A percentile compares a stretch with the other conserved stretches of the same genome.
Evolutionary conservation across 2,329 filamentous ascomycete species (phyloP).

Genomic region (Monosporascus cannonballus): DNA sequence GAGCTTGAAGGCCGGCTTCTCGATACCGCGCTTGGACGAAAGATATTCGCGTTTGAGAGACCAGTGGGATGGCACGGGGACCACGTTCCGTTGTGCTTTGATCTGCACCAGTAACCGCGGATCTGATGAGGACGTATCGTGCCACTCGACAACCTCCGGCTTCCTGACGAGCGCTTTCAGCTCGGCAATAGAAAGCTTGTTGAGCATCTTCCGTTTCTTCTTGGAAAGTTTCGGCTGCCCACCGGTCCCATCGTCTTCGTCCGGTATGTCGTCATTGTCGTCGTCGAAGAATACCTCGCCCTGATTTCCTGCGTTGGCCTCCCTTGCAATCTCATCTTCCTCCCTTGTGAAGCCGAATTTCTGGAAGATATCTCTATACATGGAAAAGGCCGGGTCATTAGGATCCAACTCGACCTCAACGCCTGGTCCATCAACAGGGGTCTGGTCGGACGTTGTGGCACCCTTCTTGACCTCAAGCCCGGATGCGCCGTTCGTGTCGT

Average conservation of each 20-base stretch:
- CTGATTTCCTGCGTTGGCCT: constrained; percentile 66
- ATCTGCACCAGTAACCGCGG: constrained; percentile 86
- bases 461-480: constrained; percentile 40
- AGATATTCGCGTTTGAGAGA: constrained; percentile 94
- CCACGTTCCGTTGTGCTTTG: constrained; percentile 90
- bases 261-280: constrained; percentile 80
- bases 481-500: constrained; percentile 19
- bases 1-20: constrained; percentile 87
- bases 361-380: constrained; percentile 77
- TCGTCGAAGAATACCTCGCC: constrained; percentile 80
- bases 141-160: constrained; percentile 96
- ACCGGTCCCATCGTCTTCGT: constrained; percentile 68
- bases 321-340: constrained; percentile 58
- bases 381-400: constrained; percentile 72
- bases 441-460: constrained; percentile 26
- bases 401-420: constrained; percentile 47
- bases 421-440: constrained; percentile 39
- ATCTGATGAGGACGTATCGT: constrained; percentile 86
- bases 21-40: constrained; percentile 92
- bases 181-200: constrained; percentile 90
- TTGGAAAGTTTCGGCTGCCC: constrained; percentile 73
- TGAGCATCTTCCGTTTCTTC: constrained; percentile 87
- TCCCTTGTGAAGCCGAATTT: constrained; percentile 66
- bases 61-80: constrained; percentile 93
- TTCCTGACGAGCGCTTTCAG: constrained; percentile 87